phyloP scores from a whole-genome alignment of 306 rosid genomes.

The Echinosophora koreensis region DNA sequence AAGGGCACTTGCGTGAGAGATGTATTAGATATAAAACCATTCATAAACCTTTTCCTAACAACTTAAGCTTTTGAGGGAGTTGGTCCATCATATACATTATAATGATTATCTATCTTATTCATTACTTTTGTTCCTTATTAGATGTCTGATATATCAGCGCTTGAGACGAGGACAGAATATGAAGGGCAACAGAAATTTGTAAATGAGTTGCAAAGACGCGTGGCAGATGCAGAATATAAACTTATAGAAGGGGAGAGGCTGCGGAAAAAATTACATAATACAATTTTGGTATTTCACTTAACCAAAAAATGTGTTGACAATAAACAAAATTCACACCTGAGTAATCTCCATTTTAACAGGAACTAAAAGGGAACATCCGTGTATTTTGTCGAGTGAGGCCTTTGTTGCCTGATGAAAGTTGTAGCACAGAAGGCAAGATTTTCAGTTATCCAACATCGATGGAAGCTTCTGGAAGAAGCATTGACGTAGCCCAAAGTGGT shows the following conservation, averaged over 20 bases:
- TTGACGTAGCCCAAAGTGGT: slow-evolving; percentile 86
- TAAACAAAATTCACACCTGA: slow-evolving; percentile 24
- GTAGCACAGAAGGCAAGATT: slow-evolving; percentile 68
- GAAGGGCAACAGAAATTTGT: slow-evolving; percentile 78
- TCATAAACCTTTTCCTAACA: neutral
- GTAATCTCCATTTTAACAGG: slow-evolving; percentile 62
- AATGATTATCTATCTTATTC: slow-evolving; percentile 29
- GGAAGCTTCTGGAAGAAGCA: slow-evolving; percentile 84
- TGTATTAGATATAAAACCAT: slow-evolving; percentile 5
- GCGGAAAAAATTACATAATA: slow-evolving; percentile 89
- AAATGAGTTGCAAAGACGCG: slow-evolving; percentile 70
- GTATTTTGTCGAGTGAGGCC: slow-evolving; percentile 99
- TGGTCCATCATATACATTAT: neutral
- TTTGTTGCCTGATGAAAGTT: slow-evolving; percentile 74
- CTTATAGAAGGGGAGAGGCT: slow-evolving; percentile 92
- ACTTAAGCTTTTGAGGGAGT: neutral
- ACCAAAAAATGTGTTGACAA: slow-evolving; percentile 20
- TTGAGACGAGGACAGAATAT: slow-evolving; percentile 77
- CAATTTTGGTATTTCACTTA: slow-evolving; percentile 77
- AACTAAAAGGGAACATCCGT: slow-evolving; percentile 95
- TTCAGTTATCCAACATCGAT: slow-evolving; percentile 82
- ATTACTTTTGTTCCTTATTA: slow-evolving; percentile 44
- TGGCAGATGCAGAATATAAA: slow-evolving; percentile 83
- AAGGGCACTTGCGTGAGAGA: neutral
- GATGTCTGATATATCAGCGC: slow-evolving; percentile 75